Evolutionary conservation across 495 filamentous ascomycete genomes (phyloP), one percentile per base, ranked within the genome.

Genomic region (Neurospora sp.): DNA sequence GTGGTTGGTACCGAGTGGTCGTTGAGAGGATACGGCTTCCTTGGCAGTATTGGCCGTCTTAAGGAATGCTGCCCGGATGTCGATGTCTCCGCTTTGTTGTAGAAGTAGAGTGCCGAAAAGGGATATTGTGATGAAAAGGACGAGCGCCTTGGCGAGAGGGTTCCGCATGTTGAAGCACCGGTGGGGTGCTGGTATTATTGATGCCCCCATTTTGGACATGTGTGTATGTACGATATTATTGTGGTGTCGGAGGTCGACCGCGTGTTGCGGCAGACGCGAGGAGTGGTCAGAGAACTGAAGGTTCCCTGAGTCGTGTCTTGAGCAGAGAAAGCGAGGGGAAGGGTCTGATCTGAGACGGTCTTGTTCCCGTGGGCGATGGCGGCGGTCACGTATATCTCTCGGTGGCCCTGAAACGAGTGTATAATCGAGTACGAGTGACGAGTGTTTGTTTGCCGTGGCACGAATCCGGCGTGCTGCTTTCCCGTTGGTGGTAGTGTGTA

Each of bases 141-240:
- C 71, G 16, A 84, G 73, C 14, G 79, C 83, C 75, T 78, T 78
- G 39, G 77, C 78, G 59, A 85, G 79, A 9, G 83, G 82, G 74
- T 84, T 84, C 39, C 83, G 79, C 79, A 83, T 82, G 69, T 74
- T 81, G 75, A 85, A 80, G 71, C 82, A 81, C 42, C 80, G 81
- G 73, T 84, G 81, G 73, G 79, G 72, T 27, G 76, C 73, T 39
- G 79, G 71, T 73, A 83, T 76, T 74, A 73, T 76, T 17, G 27
- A 31, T 31, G 78, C 78, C 73, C 80, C 82, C 82, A 84, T 83
- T 44, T 72, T 78, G 44, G 75, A 61, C 31, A 48, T 69, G 35
- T 40, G 27, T 53, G 22, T 61, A 17, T 61, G 14, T 35, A 61
- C 27, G 27, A 61, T 61, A 61, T 22, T 61, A 61, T 22, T 9